phyloP scores from a whole-genome alignment of 2,329 filamentous ascomycete species.

The Zarea fungicola region DNA sequence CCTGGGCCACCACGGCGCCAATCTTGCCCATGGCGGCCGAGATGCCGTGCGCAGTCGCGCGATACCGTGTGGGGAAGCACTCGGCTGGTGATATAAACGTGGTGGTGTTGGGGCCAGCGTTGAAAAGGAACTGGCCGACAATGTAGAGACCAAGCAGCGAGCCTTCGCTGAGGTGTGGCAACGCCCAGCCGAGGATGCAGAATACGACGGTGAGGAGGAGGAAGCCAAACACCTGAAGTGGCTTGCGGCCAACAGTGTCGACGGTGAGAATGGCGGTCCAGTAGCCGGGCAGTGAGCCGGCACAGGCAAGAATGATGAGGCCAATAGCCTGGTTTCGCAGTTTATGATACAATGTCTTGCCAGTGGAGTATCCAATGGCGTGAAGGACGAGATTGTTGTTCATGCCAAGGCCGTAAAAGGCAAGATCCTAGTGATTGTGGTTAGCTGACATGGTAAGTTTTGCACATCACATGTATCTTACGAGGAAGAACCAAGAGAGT shows the following conservation, averaged over 20 bases:
- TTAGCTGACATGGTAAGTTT: neutral
- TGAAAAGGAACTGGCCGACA: conserved; percentile 62
- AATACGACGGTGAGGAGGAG: conserved; percentile 57
- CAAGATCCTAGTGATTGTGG: conserved; percentile 47
- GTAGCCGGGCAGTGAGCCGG: conserved; percentile 74
- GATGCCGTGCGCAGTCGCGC: conserved; percentile 58
- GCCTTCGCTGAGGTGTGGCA: conserved; percentile 41
- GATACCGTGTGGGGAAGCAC: conserved; percentile 59
- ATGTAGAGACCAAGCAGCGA: conserved; percentile 58
- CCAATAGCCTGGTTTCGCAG: conserved; percentile 70
- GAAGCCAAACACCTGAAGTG: conserved; percentile 65
- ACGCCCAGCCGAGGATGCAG: conserved; percentile 56
- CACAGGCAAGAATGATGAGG: conserved; percentile 71
- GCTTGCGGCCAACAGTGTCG: conserved; percentile 71
- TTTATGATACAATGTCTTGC: conserved; percentile 59
- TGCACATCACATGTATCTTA: too few species aligned
- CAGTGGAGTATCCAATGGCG: conserved; percentile 65
- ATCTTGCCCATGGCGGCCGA: conserved; percentile 63
- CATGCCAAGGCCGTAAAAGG: conserved; percentile 67
- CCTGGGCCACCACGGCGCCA: conserved; percentile 62
- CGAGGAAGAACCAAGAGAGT: conserved; percentile 74
- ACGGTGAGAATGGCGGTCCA: conserved; percentile 70
- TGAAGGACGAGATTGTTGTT: conserved; percentile 68
- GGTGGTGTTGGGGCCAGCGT: conserved; percentile 60
- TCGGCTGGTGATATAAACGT: conserved; percentile 62